phyloP scores from a whole-genome alignment of 805 yeast genomes.

The Debaryomyces hansenii region DNA sequence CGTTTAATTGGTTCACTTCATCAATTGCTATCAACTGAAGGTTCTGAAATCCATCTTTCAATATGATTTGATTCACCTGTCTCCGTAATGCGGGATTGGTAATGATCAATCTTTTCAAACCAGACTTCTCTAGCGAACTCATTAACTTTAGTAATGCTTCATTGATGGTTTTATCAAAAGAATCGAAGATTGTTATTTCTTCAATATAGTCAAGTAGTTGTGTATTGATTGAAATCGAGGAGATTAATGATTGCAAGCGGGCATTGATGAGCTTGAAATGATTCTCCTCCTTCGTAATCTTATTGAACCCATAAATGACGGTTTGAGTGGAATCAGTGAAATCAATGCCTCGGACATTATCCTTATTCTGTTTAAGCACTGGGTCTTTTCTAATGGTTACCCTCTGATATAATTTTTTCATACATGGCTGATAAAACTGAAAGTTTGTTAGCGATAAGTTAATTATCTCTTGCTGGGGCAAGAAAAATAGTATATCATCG shows the following conservation, averaged over 20 bases:
- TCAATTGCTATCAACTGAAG: constrained; percentile 22
- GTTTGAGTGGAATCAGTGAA: constrained; percentile 22
- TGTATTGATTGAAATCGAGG: constrained; percentile 27
- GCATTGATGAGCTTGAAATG: constrained; percentile 29
- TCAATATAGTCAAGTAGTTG: constrained; percentile 17
- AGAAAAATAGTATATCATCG: constrained; percentile 3
- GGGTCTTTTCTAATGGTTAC: constrained; percentile 23
- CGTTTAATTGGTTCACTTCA: constrained; percentile 7
- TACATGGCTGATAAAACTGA: constrained; percentile 33
- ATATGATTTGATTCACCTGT: neutral
- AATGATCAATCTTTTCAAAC: constrained; percentile 8
- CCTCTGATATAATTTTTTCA: constrained; percentile 24
- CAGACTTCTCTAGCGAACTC: neutral
- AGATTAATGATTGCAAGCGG: constrained; percentile 22
- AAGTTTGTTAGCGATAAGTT: constrained; percentile 36
- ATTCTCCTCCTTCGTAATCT: constrained; percentile 10
- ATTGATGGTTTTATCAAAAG: constrained; percentile 3
- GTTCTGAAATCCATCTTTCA: constrained; percentile 4
- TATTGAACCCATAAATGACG: constrained; percentile 25
- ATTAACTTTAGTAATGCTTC: constrained; percentile 6
- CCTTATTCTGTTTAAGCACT: constrained; percentile 7
- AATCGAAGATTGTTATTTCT: constrained; percentile 18
- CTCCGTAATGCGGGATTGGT: constrained; percentile 8
- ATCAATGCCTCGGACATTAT: constrained; percentile 12
- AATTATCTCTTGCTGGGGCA: constrained; percentile 32